Evolutionary conservation across 1,284 basidiomycete species (phyloP), one percentile per base, ranked within the genome.

Genomic region (Trichosporon asahii): DNA sequence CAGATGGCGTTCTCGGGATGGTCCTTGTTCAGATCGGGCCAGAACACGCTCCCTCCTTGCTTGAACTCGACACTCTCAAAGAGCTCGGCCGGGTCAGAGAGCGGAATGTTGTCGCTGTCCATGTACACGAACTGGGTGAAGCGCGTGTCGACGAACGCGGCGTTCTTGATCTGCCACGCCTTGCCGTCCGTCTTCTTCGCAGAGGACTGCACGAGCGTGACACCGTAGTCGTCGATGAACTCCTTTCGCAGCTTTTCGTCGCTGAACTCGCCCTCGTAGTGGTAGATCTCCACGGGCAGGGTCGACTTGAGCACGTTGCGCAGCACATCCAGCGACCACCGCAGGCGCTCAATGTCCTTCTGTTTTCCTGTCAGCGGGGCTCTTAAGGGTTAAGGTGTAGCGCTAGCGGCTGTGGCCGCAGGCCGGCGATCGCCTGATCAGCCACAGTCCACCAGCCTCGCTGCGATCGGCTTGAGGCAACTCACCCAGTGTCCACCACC

Each of bases 11-110:
- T 86, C 68, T 85, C 81, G 31, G 85, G 82, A 68, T 85, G 82
- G 75, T 86, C 85, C 74, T 85, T 85, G 75, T 84, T 84, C 46
- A 85, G 77, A 70, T 86, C 85, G 1, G 85, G 79, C 85, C 85
- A 86, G 75, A 86, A 85, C 12, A 85, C 85, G 63, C 76, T 78
- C 7, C 82, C 78, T 35, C 76, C 79, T 65, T 84, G 76, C 67
- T 80, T 72, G 76, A 85, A 85, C 65, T 83, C 78, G 21, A 80
- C 74, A 7, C 77, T 76, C 44, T 85, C 82, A 70, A 86, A 86
- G n/a, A 85, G 78, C 65, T 78, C 76, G 3, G 73, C 75, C 0
- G 85, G 85, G 68, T 85, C 84, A 3, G 76, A 67, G 15, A 86
- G 76, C 0, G 84, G 84, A 11, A 86, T 77, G 69, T 84, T 85